A percentile compares a stretch with the other conserved stretches of the same genome.
Conservation (phyloP, 768 basidiomycete species). For the Xerocomellus chrysenteron region DNA sequence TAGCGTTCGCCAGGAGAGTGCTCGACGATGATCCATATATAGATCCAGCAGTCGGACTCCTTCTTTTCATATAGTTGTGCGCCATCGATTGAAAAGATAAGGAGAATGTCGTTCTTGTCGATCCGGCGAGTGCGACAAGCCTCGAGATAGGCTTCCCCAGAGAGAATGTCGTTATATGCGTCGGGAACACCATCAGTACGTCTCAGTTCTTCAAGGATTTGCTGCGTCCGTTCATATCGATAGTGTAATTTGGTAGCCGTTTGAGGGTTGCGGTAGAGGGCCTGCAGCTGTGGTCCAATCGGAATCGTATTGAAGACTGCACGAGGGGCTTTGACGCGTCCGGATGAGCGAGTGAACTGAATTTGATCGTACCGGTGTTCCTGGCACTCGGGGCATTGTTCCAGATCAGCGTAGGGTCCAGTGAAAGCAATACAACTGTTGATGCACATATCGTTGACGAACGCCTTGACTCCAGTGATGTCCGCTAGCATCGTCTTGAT, state of each 20-base stretch:
- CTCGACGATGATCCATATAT: slow-evolving; percentile 36
- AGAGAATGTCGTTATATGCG: background rate
- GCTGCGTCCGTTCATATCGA: background rate
- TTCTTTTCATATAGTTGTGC: slow-evolving; percentile 35
- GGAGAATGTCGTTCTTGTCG: background rate
- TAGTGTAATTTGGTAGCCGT: background rate
- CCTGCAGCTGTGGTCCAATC: background rate
- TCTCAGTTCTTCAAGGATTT: background rate
- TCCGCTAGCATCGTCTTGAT: too few relatives aligned
- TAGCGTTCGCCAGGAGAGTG: slow-evolving; percentile 6
- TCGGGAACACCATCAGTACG: background rate
- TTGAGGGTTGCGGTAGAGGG: background rate
- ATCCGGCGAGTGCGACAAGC: too few relatives aligned
- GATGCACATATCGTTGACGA: too few relatives aligned
- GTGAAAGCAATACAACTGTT: too few relatives aligned
- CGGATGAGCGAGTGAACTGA: background rate
- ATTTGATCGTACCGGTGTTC: too few relatives aligned
- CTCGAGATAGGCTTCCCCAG: background rate
- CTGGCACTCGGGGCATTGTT: too few relatives aligned
- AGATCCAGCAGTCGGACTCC: too few relatives aligned
- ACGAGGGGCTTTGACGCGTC: background rate
- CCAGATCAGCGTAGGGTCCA: too few relatives aligned
- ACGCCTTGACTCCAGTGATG: too few relatives aligned
- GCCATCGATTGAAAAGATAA: slow-evolving; percentile 27
- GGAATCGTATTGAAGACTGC: too few relatives aligned